Evolutionary conservation across 805 yeast genomes (phyloP), one percentile per base, ranked within the genome.

Genomic region (Candida glaebosa): DNA sequence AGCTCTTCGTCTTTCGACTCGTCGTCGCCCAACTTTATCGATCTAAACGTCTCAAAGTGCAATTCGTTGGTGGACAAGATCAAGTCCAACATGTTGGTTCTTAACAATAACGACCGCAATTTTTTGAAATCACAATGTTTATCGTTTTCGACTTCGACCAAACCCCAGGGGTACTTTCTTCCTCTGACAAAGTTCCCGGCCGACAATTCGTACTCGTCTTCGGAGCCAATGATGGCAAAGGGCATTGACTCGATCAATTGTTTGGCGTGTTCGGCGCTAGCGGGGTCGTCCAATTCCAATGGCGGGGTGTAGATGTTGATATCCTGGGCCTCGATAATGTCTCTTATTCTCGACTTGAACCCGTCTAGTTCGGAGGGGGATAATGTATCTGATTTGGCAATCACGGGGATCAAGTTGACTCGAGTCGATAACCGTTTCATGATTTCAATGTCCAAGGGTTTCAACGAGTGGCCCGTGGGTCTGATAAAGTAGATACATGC

Each of bases 101-200:
- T 81, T 63, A 89, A 71, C 48, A 90, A 66, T 50, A 89, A 72
- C 42, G 84, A 75, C 69, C 96, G 81, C 55, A 88, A 73, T 59
- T 83, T 84, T 60, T 85, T 79, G 67, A 87, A 86, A 61, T 88
- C 96, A 64, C 93, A 84, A 58, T 87, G 95, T 44, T 71, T 68
- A 54, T 87, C 95, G 62, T 87, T 87, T 58, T 87, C 95, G 42
- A 87, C 88, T 60, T 87, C 95, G 35, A 84, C 93, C 40, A 81
- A 65, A 26, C 96, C 96, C 96, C 96, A 87, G 48, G 93, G 93
- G 58, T 87, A 87, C 60, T 81, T 78, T 68, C 96, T 79, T 26
- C 95, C 96, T 42, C 81, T 75, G 17, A 86, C 83, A 46, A 71
- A 65, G 42, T 73, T 67, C 22, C 93, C 95, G 33, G 79, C 75